phyloP scores from a whole-genome alignment of 495 filamentous ascomycete species.

The Neurospora sp. region DNA sequence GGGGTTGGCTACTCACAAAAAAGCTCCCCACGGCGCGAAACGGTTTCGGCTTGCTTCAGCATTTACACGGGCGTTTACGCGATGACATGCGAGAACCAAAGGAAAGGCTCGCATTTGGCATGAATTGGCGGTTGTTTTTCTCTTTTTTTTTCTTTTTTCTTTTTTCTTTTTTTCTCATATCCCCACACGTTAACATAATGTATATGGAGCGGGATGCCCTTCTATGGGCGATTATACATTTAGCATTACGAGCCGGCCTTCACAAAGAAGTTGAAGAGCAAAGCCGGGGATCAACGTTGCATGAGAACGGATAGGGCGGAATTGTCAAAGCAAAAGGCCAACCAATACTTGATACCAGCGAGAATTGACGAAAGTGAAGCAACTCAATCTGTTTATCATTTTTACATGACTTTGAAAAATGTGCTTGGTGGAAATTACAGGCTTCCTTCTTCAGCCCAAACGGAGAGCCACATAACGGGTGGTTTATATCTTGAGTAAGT shows the following conservation, averaged over 20 bases:
- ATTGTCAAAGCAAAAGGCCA: not conserved
- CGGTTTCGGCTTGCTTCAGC: conserved; percentile 4
- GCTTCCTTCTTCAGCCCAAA: not conserved
- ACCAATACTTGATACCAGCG: not conserved
- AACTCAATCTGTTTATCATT: not conserved
- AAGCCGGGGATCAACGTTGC: not conserved
- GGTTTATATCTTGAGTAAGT: not conserved
- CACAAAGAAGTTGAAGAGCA: not conserved
- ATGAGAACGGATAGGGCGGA: not conserved
- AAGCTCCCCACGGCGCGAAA: not conserved
- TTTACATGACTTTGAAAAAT: not conserved
- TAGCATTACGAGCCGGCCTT: not conserved
- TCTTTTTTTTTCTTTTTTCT: not conserved
- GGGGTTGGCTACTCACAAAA: not conserved
- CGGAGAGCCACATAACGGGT: not conserved
- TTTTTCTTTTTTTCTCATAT: not conserved
- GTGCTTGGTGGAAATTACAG: not conserved
- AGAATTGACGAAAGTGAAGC: not conserved
- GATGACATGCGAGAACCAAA: not conserved
- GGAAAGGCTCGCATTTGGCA: not conserved
- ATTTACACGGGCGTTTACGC: conserved; percentile 12
- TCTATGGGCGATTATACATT: not conserved
- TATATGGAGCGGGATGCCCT: conserved; percentile 9
- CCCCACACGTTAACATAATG: conserved; percentile 1
- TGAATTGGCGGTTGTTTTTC: not conserved